Conservation (phyloP, 306 rosid species). For the Ormosia emarginata region DNA sequence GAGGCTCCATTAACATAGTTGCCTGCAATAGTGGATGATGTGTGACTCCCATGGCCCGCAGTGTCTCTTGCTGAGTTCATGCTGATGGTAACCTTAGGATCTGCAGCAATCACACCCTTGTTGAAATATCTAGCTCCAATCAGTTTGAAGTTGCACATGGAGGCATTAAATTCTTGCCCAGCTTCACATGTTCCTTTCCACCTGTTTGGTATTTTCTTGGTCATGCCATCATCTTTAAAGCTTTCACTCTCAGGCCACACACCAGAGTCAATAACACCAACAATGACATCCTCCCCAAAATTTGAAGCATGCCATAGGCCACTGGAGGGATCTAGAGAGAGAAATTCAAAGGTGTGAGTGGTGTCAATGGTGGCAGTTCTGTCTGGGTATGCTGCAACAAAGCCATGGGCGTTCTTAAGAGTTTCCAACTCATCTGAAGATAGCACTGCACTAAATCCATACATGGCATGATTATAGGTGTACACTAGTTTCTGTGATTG, state of each 20-base stretch:
- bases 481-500: background rate
- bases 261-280: conserved; percentile 29
- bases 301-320: conserved; percentile 31
- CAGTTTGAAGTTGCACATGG: conserved; percentile 29
- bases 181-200: conserved; percentile 31
- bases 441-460: conserved; percentile 27
- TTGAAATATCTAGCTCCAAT: conserved; percentile 40
- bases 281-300: conserved; percentile 21
- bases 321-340: conserved; percentile 14
- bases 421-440: conserved; percentile 21
- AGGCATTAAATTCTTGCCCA: conserved; percentile 27
- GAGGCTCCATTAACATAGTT: conserved; percentile 28
- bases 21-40: conserved; percentile 29
- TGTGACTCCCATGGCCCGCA: conserved; percentile 24
- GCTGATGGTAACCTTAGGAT: background rate
- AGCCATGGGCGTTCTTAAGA: conserved; percentile 17
- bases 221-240: conserved; percentile 33
- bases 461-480: conserved; percentile 24
- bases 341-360: conserved; percentile 31
- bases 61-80: conserved; percentile 36
- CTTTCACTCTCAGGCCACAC: conserved; percentile 35
- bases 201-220: background rate
- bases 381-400: conserved; percentile 22
- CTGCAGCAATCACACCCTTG: conserved; percentile 15
- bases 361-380: conserved; percentile 20